A percentile compares a stretch with the other conserved stretches of the same genome.
phyloP scores from a whole-genome alignment of 257 asterid genomes.

The Solanum pennellii region DNA sequence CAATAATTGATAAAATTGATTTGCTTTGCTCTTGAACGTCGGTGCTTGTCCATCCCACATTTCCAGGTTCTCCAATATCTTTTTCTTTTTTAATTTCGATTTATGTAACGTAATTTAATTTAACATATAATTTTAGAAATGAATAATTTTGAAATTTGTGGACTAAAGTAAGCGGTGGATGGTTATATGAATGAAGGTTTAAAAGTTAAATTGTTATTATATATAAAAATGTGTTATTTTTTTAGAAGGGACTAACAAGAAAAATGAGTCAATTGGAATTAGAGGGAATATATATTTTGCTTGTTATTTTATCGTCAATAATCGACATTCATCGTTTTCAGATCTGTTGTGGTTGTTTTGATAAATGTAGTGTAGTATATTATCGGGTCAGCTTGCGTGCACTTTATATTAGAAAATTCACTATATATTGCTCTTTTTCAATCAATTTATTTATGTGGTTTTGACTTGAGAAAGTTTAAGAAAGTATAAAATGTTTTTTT shows the following conservation, averaged over 20 bases:
- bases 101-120: no score
- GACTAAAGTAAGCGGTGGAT: not conserved
- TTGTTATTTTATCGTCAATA: not conserved
- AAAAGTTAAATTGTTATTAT: no score
- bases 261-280: not conserved
- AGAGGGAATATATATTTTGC: not conserved
- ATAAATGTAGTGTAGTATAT: not conserved
- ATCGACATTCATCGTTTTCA: not conserved
- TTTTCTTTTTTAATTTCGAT: rapidly evolving
- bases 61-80: not conserved
- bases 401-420: not conserved
- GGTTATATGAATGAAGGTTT: no score
- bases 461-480: not conserved
- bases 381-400: not conserved
- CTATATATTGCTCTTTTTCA: not conserved
- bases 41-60: not conserved
- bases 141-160: not conserved
- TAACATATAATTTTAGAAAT: no score
- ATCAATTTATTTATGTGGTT: not conserved
- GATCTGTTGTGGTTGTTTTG: not conserved
- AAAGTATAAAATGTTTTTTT: not conserved
- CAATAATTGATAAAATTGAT: not conserved
- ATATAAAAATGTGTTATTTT: no score
- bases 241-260: not conserved
- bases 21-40: not conserved